Percentiles rank a stretch among this genome's conserved stretches.
These are phyloP conservation scores for Salvia sclarea DNA, from an alignment of 305 asterid genomes.

Conservation along the genomic window DNA sequence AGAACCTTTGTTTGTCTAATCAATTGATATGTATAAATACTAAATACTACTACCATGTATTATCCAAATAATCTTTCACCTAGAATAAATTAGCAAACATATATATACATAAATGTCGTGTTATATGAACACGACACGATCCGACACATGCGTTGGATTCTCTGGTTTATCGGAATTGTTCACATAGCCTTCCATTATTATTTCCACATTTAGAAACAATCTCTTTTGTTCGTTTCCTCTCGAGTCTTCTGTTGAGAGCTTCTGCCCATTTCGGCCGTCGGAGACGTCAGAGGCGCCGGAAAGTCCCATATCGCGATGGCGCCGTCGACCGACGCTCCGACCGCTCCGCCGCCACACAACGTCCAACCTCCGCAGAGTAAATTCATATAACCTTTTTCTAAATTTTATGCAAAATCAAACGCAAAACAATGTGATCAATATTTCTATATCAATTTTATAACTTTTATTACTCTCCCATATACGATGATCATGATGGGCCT, in stretches of 20 bases:
- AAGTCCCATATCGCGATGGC: slow-evolving; percentile 8
- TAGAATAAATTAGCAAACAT: no score
- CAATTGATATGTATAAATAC: no score
- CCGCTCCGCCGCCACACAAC: slow-evolving; percentile 28
- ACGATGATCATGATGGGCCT: neutral
- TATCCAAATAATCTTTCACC: no score
- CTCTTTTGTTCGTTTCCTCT: neutral
- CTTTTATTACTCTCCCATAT: no score
- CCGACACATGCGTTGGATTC: neutral
- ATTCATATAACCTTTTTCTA: neutral
- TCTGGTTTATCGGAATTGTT: neutral
- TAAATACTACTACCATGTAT: no score
- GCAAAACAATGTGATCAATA: neutral
- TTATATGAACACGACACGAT: no score
- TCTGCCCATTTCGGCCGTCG: neutral
- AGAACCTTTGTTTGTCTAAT: no score
- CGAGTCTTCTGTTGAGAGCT: neutral
- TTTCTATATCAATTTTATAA: neutral
- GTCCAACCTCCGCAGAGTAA: slow-evolving; percentile 1
- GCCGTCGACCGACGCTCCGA: slow-evolving; percentile 20
- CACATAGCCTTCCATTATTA: neutral
- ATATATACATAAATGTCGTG: no score
- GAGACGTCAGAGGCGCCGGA: no score
- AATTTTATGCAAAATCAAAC: no score
- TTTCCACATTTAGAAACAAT: neutral